These are phyloP conservation scores for Willaertia magna DNA, from an alignment of 208 protist genomes.

Conservation along the genomic window DNA sequence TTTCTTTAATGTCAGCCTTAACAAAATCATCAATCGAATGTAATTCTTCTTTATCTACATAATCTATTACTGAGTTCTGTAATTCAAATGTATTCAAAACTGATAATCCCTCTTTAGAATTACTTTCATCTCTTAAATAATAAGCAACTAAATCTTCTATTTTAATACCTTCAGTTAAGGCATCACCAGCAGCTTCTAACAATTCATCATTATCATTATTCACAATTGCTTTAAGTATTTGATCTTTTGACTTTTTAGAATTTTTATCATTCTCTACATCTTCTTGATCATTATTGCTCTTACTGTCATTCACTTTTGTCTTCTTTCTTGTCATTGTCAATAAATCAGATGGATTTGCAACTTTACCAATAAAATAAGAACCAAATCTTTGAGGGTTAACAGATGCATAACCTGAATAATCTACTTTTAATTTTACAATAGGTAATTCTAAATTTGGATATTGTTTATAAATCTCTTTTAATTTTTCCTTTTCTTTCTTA, in stretches of 20 bases:
- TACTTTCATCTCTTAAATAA: neutral
- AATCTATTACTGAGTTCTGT: neutral
- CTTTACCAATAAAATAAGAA: slow-evolving; percentile 32
- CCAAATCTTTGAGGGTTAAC: slow-evolving; percentile 47
- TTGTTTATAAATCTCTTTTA: slow-evolving; percentile 14
- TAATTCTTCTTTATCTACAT: slow-evolving; percentile 4
- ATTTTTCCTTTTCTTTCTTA: neutral
- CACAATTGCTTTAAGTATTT: neutral
- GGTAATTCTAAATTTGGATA: slow-evolving; percentile 14
- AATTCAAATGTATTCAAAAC: neutral
- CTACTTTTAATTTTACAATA: slow-evolving; percentile 27
- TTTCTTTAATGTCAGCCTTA: neutral
- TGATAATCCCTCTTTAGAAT: neutral
- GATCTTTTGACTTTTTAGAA: neutral
- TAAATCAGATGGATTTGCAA: slow-evolving; percentile 47
- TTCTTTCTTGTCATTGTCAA: slow-evolving; percentile 10
- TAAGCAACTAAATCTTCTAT: slow-evolving; percentile 6
- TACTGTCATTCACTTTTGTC: neutral
- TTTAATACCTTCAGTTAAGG: neutral
- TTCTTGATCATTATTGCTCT: neutral
- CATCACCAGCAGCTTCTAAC: neutral
- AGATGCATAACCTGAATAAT: slow-evolving; percentile 38
- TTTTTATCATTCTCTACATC: neutral
- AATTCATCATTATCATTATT: neutral
- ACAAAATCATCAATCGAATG: neutral